Evolutionary conservation across 169 alveolate genomes (phyloP).

Genomic region (Plasmodium gonderi): DNA sequence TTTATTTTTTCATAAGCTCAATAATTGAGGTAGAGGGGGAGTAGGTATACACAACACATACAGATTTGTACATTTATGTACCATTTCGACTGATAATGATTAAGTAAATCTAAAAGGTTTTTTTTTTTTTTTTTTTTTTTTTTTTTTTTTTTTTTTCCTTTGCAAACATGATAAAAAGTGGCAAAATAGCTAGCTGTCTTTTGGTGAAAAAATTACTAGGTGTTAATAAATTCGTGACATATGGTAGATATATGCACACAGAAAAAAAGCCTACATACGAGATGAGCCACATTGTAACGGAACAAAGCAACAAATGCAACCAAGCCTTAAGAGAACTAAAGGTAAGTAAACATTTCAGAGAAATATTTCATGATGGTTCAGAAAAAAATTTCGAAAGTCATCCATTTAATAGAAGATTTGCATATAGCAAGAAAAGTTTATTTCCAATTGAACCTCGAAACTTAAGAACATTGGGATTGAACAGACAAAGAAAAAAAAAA

Average conservation of each 20-base stretch:
- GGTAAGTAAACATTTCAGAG: conserved; percentile 52
- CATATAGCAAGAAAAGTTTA: conserved; percentile 83
- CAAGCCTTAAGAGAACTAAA: conserved; percentile 14
- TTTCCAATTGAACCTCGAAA: conserved; percentile 89
- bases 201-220: background rate
- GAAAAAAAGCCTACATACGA: background rate
- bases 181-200: conserved; percentile 37
- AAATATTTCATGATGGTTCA: conserved; percentile 69
- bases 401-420: conserved; percentile 88
- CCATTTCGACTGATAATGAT: background rate
- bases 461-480: conserved; percentile 82
- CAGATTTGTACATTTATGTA: background rate
- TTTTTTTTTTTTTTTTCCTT: conserved; percentile 4
- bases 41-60: no score
- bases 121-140: background rate
- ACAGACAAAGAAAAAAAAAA: conserved; percentile 79
- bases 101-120: background rate
- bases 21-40: no score
- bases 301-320: background rate
- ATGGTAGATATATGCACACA: background rate
- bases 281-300: background rate
- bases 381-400: conserved; percentile 76
- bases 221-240: background rate
- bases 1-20: no score
- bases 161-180: conserved; percentile 45